phyloP scores from a whole-genome alignment of 306 rosid species.

The Macrotyloma uniflorum region DNA sequence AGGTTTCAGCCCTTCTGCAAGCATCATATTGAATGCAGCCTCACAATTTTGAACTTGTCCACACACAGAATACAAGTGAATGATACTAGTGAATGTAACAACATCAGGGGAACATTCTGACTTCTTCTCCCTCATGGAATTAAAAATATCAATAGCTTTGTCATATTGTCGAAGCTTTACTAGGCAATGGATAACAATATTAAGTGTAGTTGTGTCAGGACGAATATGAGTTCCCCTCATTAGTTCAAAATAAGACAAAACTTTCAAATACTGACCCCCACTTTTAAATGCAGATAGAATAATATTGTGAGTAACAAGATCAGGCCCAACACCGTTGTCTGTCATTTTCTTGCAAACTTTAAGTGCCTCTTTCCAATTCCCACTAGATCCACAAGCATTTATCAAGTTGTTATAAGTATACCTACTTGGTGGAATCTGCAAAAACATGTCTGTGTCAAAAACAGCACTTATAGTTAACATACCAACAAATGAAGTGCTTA shows the following conservation, averaged over 20 bases:
- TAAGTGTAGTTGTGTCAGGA: conserved; percentile 80
- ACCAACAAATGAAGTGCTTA: conserved; percentile 15
- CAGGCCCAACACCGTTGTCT: conserved; percentile 97
- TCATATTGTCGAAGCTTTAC: conserved; percentile 74
- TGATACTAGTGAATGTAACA: conserved; percentile 87
- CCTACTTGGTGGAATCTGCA: conserved; percentile 91
- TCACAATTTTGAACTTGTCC: conserved; percentile 83
- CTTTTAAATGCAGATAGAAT: conserved; percentile 83
- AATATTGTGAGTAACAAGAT: conserved; percentile 96
- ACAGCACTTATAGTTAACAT: conserved; percentile 27
- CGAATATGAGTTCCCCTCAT: conserved; percentile 88
- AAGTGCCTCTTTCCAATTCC: conserved; percentile 97
- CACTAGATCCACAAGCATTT: conserved; percentile 96
- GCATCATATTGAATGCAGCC: conserved; percentile 72
- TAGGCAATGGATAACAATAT: conserved; percentile 85
- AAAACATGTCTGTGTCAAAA: conserved; percentile 36
- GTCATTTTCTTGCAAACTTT: conserved; percentile 92
- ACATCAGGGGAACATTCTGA: conserved; percentile 83
- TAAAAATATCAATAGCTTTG: conserved; percentile 71
- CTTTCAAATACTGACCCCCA: conserved; percentile 91
- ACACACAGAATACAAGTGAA: conserved; percentile 74
- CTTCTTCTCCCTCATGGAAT: conserved; percentile 80
- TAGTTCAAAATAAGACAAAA: conserved; percentile 87
- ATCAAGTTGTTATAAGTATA: conserved; percentile 92
- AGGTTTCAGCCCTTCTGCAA: conserved; percentile 87